Percentiles rank a stretch among this genome's conserved stretches.
Conservation (phyloP, 2,329 filamentous ascomycete species). For the Juglanconis sp. region DNA sequence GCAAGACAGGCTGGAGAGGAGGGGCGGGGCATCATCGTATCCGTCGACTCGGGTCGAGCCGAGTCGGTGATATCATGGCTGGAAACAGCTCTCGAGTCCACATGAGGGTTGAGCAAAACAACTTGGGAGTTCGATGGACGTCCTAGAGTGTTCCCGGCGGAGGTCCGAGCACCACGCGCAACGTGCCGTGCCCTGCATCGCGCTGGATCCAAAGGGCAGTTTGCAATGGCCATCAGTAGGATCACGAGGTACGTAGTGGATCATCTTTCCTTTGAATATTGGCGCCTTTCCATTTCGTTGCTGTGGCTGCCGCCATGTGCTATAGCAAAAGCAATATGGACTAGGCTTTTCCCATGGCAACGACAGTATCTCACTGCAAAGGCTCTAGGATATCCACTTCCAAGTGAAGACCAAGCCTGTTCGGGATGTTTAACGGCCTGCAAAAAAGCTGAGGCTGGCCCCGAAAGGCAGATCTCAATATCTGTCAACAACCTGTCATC, state of each 20-base stretch:
- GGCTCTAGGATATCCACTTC: neutral
- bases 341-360: neutral
- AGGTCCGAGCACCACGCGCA: neutral
- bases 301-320: neutral
- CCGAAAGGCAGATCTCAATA: slow-evolving; percentile 7
- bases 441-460: neutral
- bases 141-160: neutral
- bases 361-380: neutral
- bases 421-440: neutral
- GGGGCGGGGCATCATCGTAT: no score
- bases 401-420: neutral
- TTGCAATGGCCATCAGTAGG: neutral
- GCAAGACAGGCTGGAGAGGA: no score
- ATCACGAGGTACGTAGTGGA: neutral
- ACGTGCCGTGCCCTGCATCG: neutral
- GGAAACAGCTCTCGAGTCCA: no score
- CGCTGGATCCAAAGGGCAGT: neutral
- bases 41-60: no score
- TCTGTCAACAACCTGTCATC: neutral
- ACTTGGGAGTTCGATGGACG: no score
- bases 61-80: no score
- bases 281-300: neutral
- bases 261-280: neutral
- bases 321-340: neutral
- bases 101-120: no score